These are phyloP conservation scores for Ilyonectria sp. DNA, from an alignment of 2,329 filamentous ascomycete species.

Conservation along the genomic window DNA sequence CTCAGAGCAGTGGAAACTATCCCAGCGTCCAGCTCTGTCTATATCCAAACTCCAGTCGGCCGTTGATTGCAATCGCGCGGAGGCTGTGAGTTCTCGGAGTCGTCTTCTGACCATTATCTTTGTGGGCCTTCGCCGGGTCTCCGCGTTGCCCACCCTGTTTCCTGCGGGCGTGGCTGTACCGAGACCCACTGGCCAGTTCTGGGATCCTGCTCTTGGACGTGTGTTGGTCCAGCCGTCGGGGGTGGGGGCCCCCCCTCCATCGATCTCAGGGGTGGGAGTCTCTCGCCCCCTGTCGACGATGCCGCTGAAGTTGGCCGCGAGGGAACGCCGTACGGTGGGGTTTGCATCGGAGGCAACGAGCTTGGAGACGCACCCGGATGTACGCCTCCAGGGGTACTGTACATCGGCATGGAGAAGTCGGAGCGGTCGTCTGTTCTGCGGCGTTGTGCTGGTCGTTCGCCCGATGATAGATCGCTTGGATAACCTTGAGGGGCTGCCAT, in stretches of 20 bases:
- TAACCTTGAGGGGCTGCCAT: constrained; percentile 52
- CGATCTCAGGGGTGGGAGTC: constrained; percentile 63
- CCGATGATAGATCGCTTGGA: constrained; percentile 59
- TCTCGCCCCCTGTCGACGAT: constrained; percentile 57
- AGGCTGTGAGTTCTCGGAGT: constrained; percentile 20
- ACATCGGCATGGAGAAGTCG: constrained; percentile 58
- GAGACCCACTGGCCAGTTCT: constrained; percentile 56
- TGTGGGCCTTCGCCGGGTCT: constrained; percentile 41
- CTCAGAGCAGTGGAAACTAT: neutral
- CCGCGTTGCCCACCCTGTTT: constrained; percentile 57
- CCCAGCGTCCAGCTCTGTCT: neutral
- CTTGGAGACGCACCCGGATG: constrained; percentile 52
- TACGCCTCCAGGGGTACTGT: constrained; percentile 51
- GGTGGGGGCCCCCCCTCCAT: constrained; percentile 58
- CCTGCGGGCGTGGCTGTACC: constrained; percentile 50
- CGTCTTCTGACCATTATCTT: constrained; percentile 23
- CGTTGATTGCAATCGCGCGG: neutral
- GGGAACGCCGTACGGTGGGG: constrained; percentile 55
- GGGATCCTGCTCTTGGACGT: constrained; percentile 53
- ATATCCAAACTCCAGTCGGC: neutral
- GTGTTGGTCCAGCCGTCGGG: constrained; percentile 45
- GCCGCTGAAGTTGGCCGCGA: constrained; percentile 57
- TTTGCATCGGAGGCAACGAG: constrained; percentile 60
- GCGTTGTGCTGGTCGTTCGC: constrained; percentile 63
- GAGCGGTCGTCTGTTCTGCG: constrained; percentile 64